Base-by-base conservation (phyloP, 2,329 filamentous ascomycete species). In the Elsinoe australis region DNA sequence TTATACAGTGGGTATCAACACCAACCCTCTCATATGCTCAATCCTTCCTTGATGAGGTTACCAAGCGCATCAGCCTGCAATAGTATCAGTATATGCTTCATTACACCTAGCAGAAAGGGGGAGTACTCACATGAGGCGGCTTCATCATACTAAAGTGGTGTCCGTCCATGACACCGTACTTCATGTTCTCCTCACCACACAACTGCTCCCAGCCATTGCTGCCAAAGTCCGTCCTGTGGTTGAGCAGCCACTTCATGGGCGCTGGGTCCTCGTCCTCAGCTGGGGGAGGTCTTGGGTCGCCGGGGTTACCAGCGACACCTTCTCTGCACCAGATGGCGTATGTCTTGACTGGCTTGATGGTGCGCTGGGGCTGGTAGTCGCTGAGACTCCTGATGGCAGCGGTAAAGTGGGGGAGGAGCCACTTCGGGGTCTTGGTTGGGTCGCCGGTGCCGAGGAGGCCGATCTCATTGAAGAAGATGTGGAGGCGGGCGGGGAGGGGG, bases 111-210 rank as follows among this genome's bases (percentile, higher is more conserved):
- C 5, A 26, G n/a, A n/a, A n/a, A n/a, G 14, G 14, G 2, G 36
- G 14, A n/a, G n/a, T 22, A 51, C 44, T 48, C 26, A 47, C 61
- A 41, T 61, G 57, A n/a, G 63, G 63, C 22, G 78, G 79, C 62
- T 82, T 79, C 80, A 87, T 85, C 82, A 86, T 86, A 15, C 74
- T 79, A 66, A 87, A 86, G 66, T 86, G 82, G 58, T 86, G 83
- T 2, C 81, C 83, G 12, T 76, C 77, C 78, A 85, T 83, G 58
- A 82, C 78, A 48, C 73, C 73, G 54, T 75, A 81, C 41, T 71
- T 70, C 67, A 85, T 80, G 64, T 79, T 82, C 47, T 73, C 66
- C 42, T 68, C 59, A 46, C 79, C 77, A 31, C 85, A 66, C 33
- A 80, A 79, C 62, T 83, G 76, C 21, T 79, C 80, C 80, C 81